Evolutionary conservation across 2,329 filamentous ascomycete genomes (phyloP), one percentile per base, ranked within the genome.

Genomic region (Cyphellophora europaea): DNA sequence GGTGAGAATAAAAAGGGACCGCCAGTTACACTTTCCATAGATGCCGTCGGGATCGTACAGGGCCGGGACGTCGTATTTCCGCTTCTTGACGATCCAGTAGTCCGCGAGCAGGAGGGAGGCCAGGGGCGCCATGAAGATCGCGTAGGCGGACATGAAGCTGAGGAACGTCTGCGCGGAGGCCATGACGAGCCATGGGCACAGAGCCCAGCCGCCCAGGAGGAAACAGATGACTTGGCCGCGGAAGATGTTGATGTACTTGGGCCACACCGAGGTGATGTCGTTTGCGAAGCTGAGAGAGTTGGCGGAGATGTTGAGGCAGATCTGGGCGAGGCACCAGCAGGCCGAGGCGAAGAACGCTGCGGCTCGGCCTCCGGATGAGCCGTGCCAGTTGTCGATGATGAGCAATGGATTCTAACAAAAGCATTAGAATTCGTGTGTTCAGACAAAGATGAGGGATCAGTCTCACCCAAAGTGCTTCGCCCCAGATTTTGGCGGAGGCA

Each of bases 1-100:
- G 5, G 77, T 30, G 40, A 79, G 76, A 0, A 74, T 69, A 1
- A 69, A 53, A 2, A 72, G 56, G 21, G 74, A 75, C 15, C 74
- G 65, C 72, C 69, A 77, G 44, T 56, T 57, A 18, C 23, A 15
- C 33, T 42, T 42, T 12, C 44, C 16, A 36, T 49, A 49, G 25
- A 36, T 32, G 4, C 45, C 45, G 3, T 31, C 33, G 27, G 43
- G 44, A 23, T 49, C 36, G 29, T 49, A 49, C 18, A 48, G 29
- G 4, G 33, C 45, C 11, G 43, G 43, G 15, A 48, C 41, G 17
- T 48, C 44, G 12, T 38, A 13, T 10, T 37, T 35, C 15, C 32
- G 33, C 21, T 35, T 34, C 21, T 48, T 47, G 15, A 52, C 43
- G 8, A 51, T 33, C 42, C 39, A 51, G 23, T 47, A 52, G 38